Evolutionary conservation across 1,139 yeast species (phyloP).

Genomic region (Candida sp.): DNA sequence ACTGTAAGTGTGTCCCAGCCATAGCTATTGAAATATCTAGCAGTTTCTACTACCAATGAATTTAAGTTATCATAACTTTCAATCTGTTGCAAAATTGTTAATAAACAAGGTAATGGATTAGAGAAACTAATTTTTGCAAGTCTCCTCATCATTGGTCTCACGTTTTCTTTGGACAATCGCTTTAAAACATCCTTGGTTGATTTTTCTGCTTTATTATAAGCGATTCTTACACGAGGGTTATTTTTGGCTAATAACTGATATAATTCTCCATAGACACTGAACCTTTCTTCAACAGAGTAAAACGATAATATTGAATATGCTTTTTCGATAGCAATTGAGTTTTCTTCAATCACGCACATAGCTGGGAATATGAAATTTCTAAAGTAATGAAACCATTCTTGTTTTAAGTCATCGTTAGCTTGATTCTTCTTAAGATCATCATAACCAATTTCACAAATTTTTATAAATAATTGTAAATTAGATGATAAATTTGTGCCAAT

Average conservation of each 20-base stretch:
- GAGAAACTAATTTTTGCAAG: slow-evolving; percentile 74
- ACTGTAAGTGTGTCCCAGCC: slow-evolving; percentile 87
- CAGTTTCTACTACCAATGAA: slow-evolving; percentile 74
- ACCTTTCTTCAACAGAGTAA: slow-evolving; percentile 65
- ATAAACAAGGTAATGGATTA: slow-evolving; percentile 79
- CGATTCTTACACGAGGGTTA: slow-evolving; percentile 56
- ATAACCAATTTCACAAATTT: slow-evolving; percentile 59
- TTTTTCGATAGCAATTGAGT: slow-evolving; percentile 61
- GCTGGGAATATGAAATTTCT: slow-evolving; percentile 71
- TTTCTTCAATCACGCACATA: slow-evolving; percentile 55
- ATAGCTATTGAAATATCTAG: slow-evolving; percentile 70
- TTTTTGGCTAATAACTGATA: slow-evolving; percentile 54
- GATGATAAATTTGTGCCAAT: slow-evolving; percentile 57
- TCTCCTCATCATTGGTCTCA: slow-evolving; percentile 71
- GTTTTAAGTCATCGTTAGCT: slow-evolving; percentile 20
- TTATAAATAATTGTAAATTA: slow-evolving; percentile 47
- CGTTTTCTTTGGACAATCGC: slow-evolving; percentile 84
- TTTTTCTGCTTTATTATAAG: slow-evolving; percentile 71
- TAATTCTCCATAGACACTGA: slow-evolving; percentile 82
- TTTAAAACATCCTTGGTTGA: slow-evolving; percentile 79
- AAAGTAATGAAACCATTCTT: slow-evolving; percentile 58
- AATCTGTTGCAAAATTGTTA: slow-evolving; percentile 63
- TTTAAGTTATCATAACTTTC: slow-evolving; percentile 92
- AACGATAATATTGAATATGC: slow-evolving; percentile 52
- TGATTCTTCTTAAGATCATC: slow-evolving; percentile 25